These are phyloP conservation scores for Wolfiporia cocos DNA, from an alignment of 1,284 basidiomycete genomes.

Conservation along the genomic window DNA sequence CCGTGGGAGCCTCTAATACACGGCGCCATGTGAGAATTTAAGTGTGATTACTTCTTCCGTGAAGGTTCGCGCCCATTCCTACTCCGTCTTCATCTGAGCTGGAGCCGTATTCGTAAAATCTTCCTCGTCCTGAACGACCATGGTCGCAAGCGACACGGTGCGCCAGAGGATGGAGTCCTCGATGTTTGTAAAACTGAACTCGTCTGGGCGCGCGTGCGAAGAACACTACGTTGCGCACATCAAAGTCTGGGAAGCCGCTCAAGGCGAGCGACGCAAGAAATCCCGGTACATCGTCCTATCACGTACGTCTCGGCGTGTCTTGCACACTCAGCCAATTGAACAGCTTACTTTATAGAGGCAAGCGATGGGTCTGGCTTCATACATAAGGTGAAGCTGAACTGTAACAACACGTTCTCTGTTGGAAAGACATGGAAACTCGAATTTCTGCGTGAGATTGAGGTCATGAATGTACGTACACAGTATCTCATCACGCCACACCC, in stretches of 20 bases:
- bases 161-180: constrained; percentile 75
- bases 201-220: constrained; percentile 44
- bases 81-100: too few relatives aligned
- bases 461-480: constrained; percentile 41
- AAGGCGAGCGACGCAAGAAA: constrained; percentile 65
- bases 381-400: constrained; percentile 96
- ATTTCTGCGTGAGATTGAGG: constrained; percentile 77
- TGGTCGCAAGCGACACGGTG: constrained; percentile 48
- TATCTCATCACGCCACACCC: background rate
- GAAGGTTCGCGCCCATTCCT: too few relatives aligned
- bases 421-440: constrained; percentile 94
- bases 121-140: constrained; percentile 19
- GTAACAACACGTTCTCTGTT: constrained; percentile 92
- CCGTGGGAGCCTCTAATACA: background rate
- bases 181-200: constrained; percentile 72
- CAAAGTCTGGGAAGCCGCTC: constrained; percentile 81
- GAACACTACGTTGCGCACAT: constrained; percentile 82
- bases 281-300: constrained; percentile 84
- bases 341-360: constrained; percentile 40
- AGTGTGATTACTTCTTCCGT: too few relatives aligned
- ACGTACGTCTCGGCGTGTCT: constrained; percentile 47
- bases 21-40: background rate
- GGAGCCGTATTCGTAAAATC: too few relatives aligned
- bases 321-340: background rate
- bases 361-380: constrained; percentile 66